Evolutionary conservation across 2,329 filamentous ascomycete species (phyloP).

Genomic region (Hymenoscyphus linearis): DNA sequence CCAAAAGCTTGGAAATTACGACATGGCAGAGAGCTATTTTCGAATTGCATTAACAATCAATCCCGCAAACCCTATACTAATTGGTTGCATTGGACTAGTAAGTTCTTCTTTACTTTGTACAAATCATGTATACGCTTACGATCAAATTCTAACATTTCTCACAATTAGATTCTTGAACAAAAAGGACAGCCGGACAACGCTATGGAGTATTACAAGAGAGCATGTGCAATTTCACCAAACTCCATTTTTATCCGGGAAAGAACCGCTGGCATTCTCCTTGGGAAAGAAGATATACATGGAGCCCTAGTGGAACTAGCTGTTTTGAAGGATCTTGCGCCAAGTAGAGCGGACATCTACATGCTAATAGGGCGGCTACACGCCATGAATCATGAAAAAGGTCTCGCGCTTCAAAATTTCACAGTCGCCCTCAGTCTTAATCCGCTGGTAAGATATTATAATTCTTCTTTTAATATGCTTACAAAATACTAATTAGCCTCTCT

Average conservation of each 20-base stretch:
- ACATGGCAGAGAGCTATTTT: slow-evolving; percentile 1
- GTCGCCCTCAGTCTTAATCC: neutral
- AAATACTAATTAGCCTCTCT: too few species aligned
- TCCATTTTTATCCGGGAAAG: slow-evolving; percentile 1
- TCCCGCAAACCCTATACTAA: neutral
- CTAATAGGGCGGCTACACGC: slow-evolving; percentile 1
- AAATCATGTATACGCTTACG: too few species aligned
- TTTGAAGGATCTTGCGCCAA: slow-evolving; percentile 1
- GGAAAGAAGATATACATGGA: neutral
- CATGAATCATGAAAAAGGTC: neutral
- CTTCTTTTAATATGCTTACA: too few species aligned
- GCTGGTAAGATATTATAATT: too few species aligned
- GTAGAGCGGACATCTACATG: neutral
- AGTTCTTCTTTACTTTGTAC: too few species aligned
- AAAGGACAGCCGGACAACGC: neutral
- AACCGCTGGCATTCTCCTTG: slow-evolving; percentile 2
- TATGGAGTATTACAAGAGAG: neutral
- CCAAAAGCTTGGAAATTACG: slow-evolving; percentile 2
- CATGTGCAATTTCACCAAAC: neutral
- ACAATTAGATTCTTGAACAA: neutral
- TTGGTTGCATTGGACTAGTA: slow-evolving; percentile 5
- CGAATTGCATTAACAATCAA: slow-evolving; percentile 1
- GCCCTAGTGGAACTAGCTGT: slow-evolving; percentile 1
- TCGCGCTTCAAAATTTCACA: neutral
- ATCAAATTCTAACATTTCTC: neutral